These are phyloP conservation scores for Suhomyces tanzawaensis DNA, from an alignment of 805 yeast species.

Conservation along the genomic window DNA sequence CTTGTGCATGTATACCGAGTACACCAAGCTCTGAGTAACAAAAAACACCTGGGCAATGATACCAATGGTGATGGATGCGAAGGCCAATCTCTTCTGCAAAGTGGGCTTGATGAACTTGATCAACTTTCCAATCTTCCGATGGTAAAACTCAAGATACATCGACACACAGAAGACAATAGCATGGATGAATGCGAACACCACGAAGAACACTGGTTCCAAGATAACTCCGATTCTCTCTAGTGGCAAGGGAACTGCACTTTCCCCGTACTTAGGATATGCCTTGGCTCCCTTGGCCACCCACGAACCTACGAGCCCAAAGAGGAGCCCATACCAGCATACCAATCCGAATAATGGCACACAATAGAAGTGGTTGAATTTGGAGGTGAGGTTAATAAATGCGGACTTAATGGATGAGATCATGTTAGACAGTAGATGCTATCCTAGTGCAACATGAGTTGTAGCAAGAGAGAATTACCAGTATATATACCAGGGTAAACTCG, in stretches of 20 bases:
- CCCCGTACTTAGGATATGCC: slow-evolving; percentile 22
- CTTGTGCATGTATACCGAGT: slow-evolving; percentile 17
- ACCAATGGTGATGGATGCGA: slow-evolving; percentile 22
- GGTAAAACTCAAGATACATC: slow-evolving; percentile 27
- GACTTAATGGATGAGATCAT: slow-evolving; percentile 8
- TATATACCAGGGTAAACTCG: background rate
- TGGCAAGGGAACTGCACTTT: slow-evolving; percentile 20
- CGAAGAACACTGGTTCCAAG: slow-evolving; percentile 21
- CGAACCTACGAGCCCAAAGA: slow-evolving; percentile 19
- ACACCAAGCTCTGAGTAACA: slow-evolving; percentile 17
- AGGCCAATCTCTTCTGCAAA: slow-evolving; percentile 23
- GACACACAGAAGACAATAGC: slow-evolving; percentile 20
- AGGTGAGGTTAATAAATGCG: slow-evolving; percentile 13
- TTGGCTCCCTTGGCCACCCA: slow-evolving; percentile 20
- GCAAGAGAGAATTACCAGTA: background rate
- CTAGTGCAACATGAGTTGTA: background rate
- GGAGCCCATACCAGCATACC: slow-evolving; percentile 23
- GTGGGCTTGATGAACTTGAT: slow-evolving; percentile 26
- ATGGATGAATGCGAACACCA: slow-evolving; percentile 20
- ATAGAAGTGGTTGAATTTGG: slow-evolving; percentile 25
- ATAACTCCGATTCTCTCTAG: slow-evolving; percentile 25
- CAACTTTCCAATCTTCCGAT: slow-evolving; percentile 27
- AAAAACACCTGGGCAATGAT: slow-evolving; percentile 22
- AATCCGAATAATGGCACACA: slow-evolving; percentile 25
- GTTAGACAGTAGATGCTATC: background rate